Base-by-base conservation (phyloP, 148 eudicot genomes). In the Vaccinium darrowii region DNA sequence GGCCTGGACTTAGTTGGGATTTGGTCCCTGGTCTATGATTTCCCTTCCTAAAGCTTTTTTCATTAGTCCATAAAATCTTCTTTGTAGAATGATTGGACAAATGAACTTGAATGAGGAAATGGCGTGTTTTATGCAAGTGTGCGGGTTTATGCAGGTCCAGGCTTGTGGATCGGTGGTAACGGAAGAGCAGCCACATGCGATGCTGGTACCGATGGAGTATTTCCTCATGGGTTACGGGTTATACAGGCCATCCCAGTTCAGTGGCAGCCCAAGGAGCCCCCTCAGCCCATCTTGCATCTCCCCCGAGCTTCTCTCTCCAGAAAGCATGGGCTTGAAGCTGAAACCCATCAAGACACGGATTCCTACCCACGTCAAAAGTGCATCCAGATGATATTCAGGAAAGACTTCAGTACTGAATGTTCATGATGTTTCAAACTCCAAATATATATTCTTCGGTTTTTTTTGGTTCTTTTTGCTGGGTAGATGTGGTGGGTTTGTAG, bases 121-220 rank as follows among this genome's bases (percentile, higher is more conserved):
- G 30, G 25, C 3, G 0, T 65, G 63, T 7, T 54, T 84, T 33
- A 65, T 19, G 79, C 39, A 1, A 67, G 57, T 23, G 57, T 50
- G 5, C 18, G 7, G n/a, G 62, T 27, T 54, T 78, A 33, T 30
- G 81, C 84, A 97, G 99, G 99, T 97, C 36, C 98, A 93, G 83
- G 87, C 88, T 72, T 97, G 99, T 81, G 98, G 99, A 84, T 97
- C 99, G 81, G 89, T 97, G 96, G 98, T 97, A 80, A 97, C 98
- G 53, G 96, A 97, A 81, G 99, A 97, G 91, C 98, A 97, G 83
- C 98, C 99, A 2, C 98, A 93, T 79, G 99, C 98, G 62, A 97
- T 97, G 97, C 77, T 97, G 74, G 90, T 95, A 82, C 98, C 99
- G 0, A 80, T 95, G 92, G 98, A 95, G 86, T 94, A 93, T 87